These are phyloP conservation scores for Diaporthe humulicola DNA, from an alignment of 2,329 filamentous ascomycete genomes.

Conservation along the genomic window DNA sequence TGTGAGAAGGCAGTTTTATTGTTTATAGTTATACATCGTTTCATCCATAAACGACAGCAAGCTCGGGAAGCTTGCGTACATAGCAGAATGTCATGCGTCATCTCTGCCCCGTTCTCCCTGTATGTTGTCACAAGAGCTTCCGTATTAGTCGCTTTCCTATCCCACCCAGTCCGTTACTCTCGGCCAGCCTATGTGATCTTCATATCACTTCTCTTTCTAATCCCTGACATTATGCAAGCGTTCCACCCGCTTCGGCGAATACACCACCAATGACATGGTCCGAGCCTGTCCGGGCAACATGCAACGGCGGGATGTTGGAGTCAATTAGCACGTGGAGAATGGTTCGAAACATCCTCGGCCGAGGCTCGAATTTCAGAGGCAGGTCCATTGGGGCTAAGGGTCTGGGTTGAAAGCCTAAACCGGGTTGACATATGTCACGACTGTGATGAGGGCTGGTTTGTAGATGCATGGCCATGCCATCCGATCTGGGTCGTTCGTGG, in stretches of 20 bases:
- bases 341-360: not conserved
- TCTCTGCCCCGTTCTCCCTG: not conserved
- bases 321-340: not conserved
- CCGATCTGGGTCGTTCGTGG: conserved; percentile 1
- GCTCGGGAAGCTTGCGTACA: not conserved
- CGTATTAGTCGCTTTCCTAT: not conserved
- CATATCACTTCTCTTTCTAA: not conserved
- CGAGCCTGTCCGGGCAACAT: not conserved
- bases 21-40: not conserved
- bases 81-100: conserved; percentile 14
- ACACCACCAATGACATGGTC: conserved; percentile 8
- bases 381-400: not conserved
- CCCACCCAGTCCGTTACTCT: not conserved
- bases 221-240: not conserved
- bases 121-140: not conserved
- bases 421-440: conserved; percentile 1
- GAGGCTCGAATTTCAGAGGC: not conserved
- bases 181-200: not conserved
- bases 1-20: not conserved
- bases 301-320: conserved; percentile 12
- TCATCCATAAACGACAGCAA: not conserved
- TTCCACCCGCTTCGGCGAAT: not conserved
- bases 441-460: not conserved
- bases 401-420: not conserved
- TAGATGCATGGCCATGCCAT: conserved; percentile 2